Evolutionary conservation across 2,329 filamentous ascomycete genomes (phyloP).

Genomic region (Cercospora sojina): DNA sequence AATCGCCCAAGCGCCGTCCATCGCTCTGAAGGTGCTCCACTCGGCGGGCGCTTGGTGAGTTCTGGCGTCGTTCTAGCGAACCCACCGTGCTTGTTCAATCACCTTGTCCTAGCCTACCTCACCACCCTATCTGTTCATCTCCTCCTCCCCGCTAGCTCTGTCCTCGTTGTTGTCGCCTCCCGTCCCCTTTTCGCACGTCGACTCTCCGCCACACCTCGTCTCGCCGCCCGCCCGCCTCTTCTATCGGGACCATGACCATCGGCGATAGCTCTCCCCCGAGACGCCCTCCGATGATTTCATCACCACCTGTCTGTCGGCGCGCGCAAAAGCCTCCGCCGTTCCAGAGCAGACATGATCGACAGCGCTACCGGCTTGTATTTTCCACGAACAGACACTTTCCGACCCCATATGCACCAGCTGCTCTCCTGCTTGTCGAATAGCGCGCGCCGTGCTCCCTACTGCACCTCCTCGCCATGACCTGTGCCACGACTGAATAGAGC

Average conservation of each 20-base stretch:
- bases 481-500: background rate
- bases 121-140: background rate
- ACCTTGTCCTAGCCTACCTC: background rate
- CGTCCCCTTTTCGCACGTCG: background rate
- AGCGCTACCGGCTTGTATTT: slow-evolving; percentile 10
- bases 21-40: background rate
- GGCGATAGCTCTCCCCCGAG: background rate
- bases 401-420: background rate
- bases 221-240: background rate
- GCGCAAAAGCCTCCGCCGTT: background rate
- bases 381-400: slow-evolving; percentile 5
- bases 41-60: background rate
- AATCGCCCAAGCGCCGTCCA: background rate
- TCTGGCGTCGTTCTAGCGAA: slow-evolving; percentile 8
- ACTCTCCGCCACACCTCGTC: background rate
- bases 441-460: background rate
- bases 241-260: background rate
- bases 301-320: background rate
- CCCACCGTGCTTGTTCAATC: background rate
- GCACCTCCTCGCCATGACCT: background rate
- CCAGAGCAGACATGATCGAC: slow-evolving; percentile 10
- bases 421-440: background rate
- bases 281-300: background rate
- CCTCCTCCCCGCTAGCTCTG: background rate
- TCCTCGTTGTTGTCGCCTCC: background rate